A percentile compares a stretch with the other conserved stretches of the same genome.
These are phyloP conservation scores for Trichoderma sp. DNA, from an alignment of 2,329 filamentous ascomycete species.

Conservation along the genomic window DNA sequence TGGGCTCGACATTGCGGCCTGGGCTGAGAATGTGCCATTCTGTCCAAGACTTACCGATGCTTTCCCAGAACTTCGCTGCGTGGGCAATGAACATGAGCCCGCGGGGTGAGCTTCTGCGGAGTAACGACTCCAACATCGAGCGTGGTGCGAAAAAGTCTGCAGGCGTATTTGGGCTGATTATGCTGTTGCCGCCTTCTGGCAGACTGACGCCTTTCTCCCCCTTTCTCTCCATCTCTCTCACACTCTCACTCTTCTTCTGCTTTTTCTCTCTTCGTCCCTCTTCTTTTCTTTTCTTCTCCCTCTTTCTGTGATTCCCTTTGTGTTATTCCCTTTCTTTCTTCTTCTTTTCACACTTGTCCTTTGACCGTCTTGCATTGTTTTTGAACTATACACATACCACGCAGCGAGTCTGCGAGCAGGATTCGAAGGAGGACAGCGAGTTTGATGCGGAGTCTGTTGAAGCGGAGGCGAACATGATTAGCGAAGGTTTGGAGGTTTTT, in stretches of 20 bases:
- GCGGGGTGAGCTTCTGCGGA: slow-evolving; percentile 9
- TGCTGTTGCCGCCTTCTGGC: slow-evolving; percentile 17
- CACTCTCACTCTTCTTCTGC: slow-evolving; percentile 14
- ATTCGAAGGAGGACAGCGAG: slow-evolving; percentile 31
- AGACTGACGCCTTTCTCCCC: slow-evolving; percentile 27
- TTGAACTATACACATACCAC: slow-evolving; percentile 43
- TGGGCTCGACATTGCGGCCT: slow-evolving; percentile 2
- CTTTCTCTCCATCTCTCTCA: slow-evolving; percentile 11
- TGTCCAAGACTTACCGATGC: slow-evolving; percentile 31
- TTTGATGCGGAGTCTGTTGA: slow-evolving; percentile 33
- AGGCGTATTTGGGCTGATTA: slow-evolving; percentile 14
- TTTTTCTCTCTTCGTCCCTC: neutral
- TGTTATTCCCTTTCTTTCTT: neutral
- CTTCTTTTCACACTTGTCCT: slow-evolving; percentile 25
- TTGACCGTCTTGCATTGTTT: slow-evolving; percentile 31
- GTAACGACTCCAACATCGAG: neutral
- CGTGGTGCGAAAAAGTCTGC: slow-evolving; percentile 13
- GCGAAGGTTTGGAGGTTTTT: slow-evolving; percentile 35
- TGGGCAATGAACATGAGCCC: neutral
- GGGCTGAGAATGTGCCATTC: slow-evolving; percentile 34
- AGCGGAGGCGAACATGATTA: slow-evolving; percentile 36
- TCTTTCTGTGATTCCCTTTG: slow-evolving; percentile 36
- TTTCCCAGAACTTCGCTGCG: slow-evolving; percentile 15
- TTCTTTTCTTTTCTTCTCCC: neutral
- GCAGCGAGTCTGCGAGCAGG: slow-evolving; percentile 41